Evolutionary conservation across 805 yeast genomes (phyloP), one percentile per base, ranked within the genome.

Genomic region (Clavispora vitiphila): DNA sequence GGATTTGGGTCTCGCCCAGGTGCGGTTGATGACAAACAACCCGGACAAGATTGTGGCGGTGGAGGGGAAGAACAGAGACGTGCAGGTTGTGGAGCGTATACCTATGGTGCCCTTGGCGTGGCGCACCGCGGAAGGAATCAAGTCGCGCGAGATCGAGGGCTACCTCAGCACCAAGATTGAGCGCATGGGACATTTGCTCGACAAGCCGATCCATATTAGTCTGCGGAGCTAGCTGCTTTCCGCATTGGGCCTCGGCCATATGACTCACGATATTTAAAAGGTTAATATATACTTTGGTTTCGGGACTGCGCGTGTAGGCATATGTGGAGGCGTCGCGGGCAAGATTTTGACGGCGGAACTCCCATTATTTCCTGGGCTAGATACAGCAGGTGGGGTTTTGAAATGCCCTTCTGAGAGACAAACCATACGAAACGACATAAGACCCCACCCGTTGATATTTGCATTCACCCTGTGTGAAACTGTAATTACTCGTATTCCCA

Each of bases 21-120:
- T 93, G 47, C 78, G 84, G 52, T 70, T 93, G 31, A 69, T 93
- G 57, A 93, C 99, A 1, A 93, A 93, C 58, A 93, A 93, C 58
- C 99, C 99, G 2, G 98, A 93, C 59, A 93, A 93, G 64, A 87
- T 93, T 32, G 78, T 82, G 18, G 97, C 97, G 1, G 96, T 93
- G 4, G 97, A 90, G 64, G 96, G 97, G 31, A 80, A 79, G 56
- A 74, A 87, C 54, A 74, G 83, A 31, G 69, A 77, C 39, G 80
- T 93, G 23, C 75, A 73, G 47, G 98, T 95, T 34, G 74, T 76
- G 20, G 93, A 91, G 61, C 77, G 99, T 50, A 89, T 91, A 2
- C 96, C 99, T 27, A 93, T 93, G 99, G 77, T 93, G 3, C 99
- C 99, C 11, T 73, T 90, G 41, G 90, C 96, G 7, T 93, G 99